Evolutionary conservation across 1,284 basidiomycete genomes (phyloP), one percentile per base, ranked within the genome.

Genomic region (Pseudozyma flocculosa): DNA sequence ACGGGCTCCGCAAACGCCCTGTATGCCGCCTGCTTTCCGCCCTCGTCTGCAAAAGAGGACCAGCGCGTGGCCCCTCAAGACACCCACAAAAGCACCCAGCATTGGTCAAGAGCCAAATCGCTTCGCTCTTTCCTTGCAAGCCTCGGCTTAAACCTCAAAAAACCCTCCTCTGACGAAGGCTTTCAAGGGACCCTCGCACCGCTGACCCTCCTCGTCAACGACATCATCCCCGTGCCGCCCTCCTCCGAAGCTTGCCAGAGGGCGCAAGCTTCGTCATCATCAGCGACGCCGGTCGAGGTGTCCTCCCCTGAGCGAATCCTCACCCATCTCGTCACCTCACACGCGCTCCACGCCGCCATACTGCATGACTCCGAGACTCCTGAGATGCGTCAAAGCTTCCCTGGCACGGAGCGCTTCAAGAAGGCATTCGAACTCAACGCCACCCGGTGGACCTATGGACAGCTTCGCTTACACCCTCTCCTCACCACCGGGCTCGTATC

Each of bases 1-100:
- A 85, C 85, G 39, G 93, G 93, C 11, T 96, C 92, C n/a, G 92
- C 91, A 18, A 96, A 96, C 73, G 93, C 93, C 0, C 81, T 95
- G n/a, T 92, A 88, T 76, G 83, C 78, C 5, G 79, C 80, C 17
- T 63, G 32, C 15, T 34, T 34, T 13, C 32, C 32, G 3, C 32
- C 32, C 7, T 17, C 32, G 32, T 4, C n/a, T n/a, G n/a, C n/a
- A n/a, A n/a, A n/a, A n/a, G n/a, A n/a, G n/a, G n/a, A n/a, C n/a
- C n/a, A n/a, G n/a, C n/a, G n/a, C n/a, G n/a, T n/a, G n/a, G n/a
- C n/a, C n/a, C n/a, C n/a, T n/a, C n/a, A n/a, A n/a, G 15, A 34
- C 23, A 75, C 81, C 24, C 79, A 80, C 1, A 85, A 82, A 32
- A 21, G n/a, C 51, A 56, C 14, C 30, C 34, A 11, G 51, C 34